Base-by-base conservation (phyloP, 257 asterid genomes). In the Buddleja alternifolia region DNA sequence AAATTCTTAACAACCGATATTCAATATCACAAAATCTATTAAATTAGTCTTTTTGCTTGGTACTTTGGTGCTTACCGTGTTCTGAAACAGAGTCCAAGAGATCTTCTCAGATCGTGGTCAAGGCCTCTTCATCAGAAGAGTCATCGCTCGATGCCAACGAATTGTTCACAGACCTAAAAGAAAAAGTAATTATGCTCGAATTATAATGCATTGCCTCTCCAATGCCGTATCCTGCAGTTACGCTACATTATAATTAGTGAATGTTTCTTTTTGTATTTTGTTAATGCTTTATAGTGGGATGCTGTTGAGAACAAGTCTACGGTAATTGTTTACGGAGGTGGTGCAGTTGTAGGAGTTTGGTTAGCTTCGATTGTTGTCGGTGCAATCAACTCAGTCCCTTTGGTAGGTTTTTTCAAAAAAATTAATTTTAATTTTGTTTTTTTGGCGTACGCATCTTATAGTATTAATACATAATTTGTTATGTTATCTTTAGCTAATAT, bases 231-330 rank as follows among this genome's bases (percentile, higher is more conserved):
- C 1, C 25, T 48, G 11, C 3, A 15, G 0, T 15, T 48, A 45
- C 10, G 8, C 39, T 3, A 15, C 55, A 10, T 2, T 8, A 24
- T 24, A 51, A 56, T 56, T 48, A 16, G 45, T 29, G 15, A 29
- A 47, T 6, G 7, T 19, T 54, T 4, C 42, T 34, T 54, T 9
- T 11, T 17, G 10, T 54, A 14, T 46, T 8, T 34, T 58, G 37
- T 39, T 44, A 47, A 12, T 62, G 29, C 61, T 70, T 41, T 50
- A 59, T 46, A 93, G 98, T 93, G 98, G 98, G 97, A 93, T 68
- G 97, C 88, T 41, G 81, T 93, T 81, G 98, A 93, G 69, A 86
- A 90, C 89, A 93, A 93, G 83, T 67, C 98, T 2, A 93, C 97
- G 0, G 98, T 93, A 21, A 65, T 90, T 66, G 20, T 80, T 23